Base-by-base conservation (phyloP, 495 filamentous ascomycete species). In the Aspergillus diversus region DNA sequence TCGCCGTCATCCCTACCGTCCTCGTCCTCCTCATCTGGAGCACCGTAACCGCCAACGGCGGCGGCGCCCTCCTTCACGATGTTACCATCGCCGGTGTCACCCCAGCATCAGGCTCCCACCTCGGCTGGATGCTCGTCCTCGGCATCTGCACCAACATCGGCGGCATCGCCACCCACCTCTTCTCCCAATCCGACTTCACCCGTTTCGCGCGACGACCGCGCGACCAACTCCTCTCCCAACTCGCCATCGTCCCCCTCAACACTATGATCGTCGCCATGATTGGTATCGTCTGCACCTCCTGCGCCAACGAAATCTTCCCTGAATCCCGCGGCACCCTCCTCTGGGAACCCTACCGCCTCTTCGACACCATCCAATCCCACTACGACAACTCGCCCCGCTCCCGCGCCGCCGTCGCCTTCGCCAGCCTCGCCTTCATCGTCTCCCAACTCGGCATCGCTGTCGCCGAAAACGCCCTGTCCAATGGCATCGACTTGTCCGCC, bases 241-340 rank as follows among this genome's bases (percentile, higher is more conserved):
- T 60, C 9, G 34, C 50, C 47, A 52, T 60, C 31, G 57, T 60
- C 3, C 57, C 57, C 8, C 31, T 60, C 11, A 49, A 49, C n/a
- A 60, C 57, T 16, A 60, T 60, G n/a, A 39, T 60, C 48, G 57
- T 60, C 48, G 57, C 57, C 5, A 35, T 33, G n/a, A 60, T 60
- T 33, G 57, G 57, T 8, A 60, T 60, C 33, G 52, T 52, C 57
- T 60, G 57, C 47, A 60, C 57, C 32, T 60, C 57, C 4, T 60
- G 57, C 16, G 57, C 57, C 3, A 37, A 49, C 46, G 17, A 49
- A n/a, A 49, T 49, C 47, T 21, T 21, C 48, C n/a, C n/a, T 39
- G 12, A 51, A 39, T 31, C 57, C 57, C 5, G 6, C n/a, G 32
- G 57, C 49, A 52, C 32, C 16, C 57, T 60, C 32, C 57, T 60